phyloP scores from a whole-genome alignment of 768 basidiomycete species.

The Kwoniella bestiolae region DNA sequence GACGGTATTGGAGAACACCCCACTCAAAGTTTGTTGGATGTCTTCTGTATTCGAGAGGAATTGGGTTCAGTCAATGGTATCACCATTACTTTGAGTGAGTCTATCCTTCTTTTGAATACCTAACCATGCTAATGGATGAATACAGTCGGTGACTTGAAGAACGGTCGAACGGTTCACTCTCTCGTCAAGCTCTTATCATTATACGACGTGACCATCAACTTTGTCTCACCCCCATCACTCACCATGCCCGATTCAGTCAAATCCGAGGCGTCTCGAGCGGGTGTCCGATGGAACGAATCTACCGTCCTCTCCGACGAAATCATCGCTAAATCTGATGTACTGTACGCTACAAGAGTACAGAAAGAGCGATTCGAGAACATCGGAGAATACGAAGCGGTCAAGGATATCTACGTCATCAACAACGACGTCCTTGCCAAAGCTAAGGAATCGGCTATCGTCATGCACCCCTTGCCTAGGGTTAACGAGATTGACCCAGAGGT shows the following conservation, averaged over 20 bases:
- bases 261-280: constrained; percentile 78
- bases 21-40: constrained; percentile 63
- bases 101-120: neutral
- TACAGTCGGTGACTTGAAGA: constrained; percentile 88
- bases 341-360: constrained; percentile 95
- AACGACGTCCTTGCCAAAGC: constrained; percentile 90
- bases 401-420: constrained; percentile 89
- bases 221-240: constrained; percentile 84
- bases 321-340: constrained; percentile 86
- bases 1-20: constrained; percentile 98
- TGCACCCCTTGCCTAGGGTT: constrained; percentile 97
- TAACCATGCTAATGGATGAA: neutral
- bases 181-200: constrained; percentile 88
- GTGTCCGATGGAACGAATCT: constrained; percentile 75
- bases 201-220: constrained; percentile 89
- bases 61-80: constrained; percentile 96
- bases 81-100: constrained; percentile 66
- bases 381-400: constrained; percentile 85
- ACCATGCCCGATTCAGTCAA: constrained; percentile 89
- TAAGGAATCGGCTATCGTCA: constrained; percentile 96
- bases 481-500: constrained; percentile 99
- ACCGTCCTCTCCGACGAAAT: constrained; percentile 85
- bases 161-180: constrained; percentile 95
- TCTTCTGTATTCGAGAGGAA: constrained; percentile 94
- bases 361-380: constrained; percentile 86